A percentile compares a stretch with the other conserved stretches of the same genome.
These are phyloP conservation scores for Nannizziopsis arthrosporioides DNA, from an alignment of 2,329 filamentous ascomycete species.

Conservation along the genomic window DNA sequence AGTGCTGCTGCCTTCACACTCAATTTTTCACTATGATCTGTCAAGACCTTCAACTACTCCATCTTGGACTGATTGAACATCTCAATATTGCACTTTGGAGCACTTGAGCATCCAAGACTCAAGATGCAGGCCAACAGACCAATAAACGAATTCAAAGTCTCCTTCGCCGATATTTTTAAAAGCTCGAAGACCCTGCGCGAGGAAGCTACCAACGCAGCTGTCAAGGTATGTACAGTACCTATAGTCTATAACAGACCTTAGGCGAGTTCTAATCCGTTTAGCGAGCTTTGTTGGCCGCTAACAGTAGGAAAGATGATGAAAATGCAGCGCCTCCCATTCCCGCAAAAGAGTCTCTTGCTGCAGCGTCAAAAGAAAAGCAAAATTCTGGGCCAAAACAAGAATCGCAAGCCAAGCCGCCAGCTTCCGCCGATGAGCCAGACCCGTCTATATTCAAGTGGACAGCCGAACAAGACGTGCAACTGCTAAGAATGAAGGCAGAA, in stretches of 20 bases:
- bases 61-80: no score
- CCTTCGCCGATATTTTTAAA: slow-evolving; percentile 18
- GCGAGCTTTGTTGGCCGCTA: slow-evolving; percentile 6
- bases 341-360: not conserved
- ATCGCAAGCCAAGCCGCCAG: not conserved
- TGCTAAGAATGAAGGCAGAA: slow-evolving; percentile 17
- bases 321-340: not conserved
- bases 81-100: not conserved
- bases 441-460: slow-evolving; percentile 15
- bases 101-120: not conserved
- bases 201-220: slow-evolving; percentile 13
- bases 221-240: slow-evolving; percentile 15
- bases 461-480: slow-evolving; percentile 16
- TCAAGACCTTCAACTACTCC: no score
- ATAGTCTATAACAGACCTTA: no score
- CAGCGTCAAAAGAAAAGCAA: not conserved
- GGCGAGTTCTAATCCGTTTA: slow-evolving; percentile 1
- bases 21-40: no score
- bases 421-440: not conserved
- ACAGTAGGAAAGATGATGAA: slow-evolving; percentile 7
- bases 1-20: no score
- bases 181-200: slow-evolving; percentile 16
- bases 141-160: slow-evolving; percentile 11
- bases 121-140: slow-evolving; percentile 8
- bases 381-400: not conserved